Evolutionary conservation across 1,284 basidiomycete species (phyloP).

Genomic region (Sutorius eximius): DNA sequence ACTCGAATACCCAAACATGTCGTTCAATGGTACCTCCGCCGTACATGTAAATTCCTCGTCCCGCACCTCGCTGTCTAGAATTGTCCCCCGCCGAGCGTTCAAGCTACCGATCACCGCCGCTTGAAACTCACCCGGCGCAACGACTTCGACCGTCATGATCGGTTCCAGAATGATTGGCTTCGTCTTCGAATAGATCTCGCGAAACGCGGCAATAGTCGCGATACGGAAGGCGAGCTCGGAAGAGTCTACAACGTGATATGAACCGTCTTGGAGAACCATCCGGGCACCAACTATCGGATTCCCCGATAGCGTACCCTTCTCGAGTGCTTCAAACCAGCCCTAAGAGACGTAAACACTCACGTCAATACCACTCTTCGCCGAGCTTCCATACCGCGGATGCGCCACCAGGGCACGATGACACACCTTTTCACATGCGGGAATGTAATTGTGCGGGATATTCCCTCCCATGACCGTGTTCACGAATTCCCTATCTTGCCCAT

Average conservation of each 20-base stretch:
- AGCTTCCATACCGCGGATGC: background rate
- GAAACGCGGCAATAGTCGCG: constrained; percentile 89
- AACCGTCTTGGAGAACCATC: constrained; percentile 91
- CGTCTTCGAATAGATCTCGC: constrained; percentile 83
- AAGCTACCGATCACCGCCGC: constrained; percentile 93
- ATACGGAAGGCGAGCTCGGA: constrained; percentile 95
- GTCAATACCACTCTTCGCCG: background rate
- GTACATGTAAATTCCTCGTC: constrained; percentile 95
- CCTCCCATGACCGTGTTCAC: constrained; percentile 91
- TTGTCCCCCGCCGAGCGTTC: constrained; percentile 92
- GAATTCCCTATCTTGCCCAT: constrained; percentile 75
- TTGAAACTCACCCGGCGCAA: constrained; percentile 96
- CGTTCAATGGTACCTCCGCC: constrained; percentile 93
- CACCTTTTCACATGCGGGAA: constrained; percentile 95
- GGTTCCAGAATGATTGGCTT: constrained; percentile 90
- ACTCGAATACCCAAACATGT: constrained; percentile 98
- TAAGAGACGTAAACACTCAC: constrained; percentile 32
- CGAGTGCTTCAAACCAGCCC: constrained; percentile 95
- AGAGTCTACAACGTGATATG: constrained; percentile 94
- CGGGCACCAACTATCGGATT: constrained; percentile 87
- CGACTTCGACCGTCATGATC: constrained; percentile 97
- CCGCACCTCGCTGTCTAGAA: constrained; percentile 94
- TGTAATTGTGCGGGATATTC: constrained; percentile 88
- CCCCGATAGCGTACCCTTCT: constrained; percentile 90
- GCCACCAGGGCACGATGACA: background rate